Conservation (phyloP, 768 basidiomycete genomes). For the Lyophyllum shimeji region DNA sequence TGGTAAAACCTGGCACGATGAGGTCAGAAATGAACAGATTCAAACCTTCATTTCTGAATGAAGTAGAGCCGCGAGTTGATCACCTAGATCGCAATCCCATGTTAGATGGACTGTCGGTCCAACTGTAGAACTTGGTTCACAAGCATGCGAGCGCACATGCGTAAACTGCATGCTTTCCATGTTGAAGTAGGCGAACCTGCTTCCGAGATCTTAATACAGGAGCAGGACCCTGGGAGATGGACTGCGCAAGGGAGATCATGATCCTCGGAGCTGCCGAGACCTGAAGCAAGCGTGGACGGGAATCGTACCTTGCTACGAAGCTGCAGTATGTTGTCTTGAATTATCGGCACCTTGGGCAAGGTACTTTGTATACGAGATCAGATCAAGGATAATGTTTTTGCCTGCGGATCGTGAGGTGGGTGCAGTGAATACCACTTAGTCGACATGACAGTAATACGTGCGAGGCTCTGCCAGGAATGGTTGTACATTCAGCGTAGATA, state of each 20-base stretch:
- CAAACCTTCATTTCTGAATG: constrained; percentile 18
- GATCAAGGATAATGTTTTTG: background rate
- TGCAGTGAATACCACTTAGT: background rate
- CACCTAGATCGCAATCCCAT: constrained; percentile 20
- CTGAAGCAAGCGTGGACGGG: background rate
- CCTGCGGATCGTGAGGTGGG: background rate
- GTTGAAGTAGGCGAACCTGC: constrained; percentile 16
- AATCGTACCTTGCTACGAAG: background rate
- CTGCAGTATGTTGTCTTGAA: background rate
- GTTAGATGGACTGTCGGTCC: constrained; percentile 21
- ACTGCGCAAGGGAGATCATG: constrained; percentile 15
- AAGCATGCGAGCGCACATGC: constrained; percentile 24
- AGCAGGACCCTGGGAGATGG: background rate
- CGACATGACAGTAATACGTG: background rate
- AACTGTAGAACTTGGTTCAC: constrained; percentile 25
- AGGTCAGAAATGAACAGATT: constrained; percentile 9
- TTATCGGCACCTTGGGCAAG: background rate
- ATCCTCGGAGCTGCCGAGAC: constrained; percentile 27
- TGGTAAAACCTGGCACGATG: constrained; percentile 3
- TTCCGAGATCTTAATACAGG: background rate
- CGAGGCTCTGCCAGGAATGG: background rate
- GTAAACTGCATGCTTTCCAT: constrained; percentile 28
- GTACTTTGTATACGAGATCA: background rate
- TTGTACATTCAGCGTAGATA: background rate
- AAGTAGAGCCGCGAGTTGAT: constrained; percentile 23